These are phyloP conservation scores for Pseudocercospora vitis DNA, from an alignment of 2,329 filamentous ascomycete genomes.

Conservation along the genomic window DNA sequence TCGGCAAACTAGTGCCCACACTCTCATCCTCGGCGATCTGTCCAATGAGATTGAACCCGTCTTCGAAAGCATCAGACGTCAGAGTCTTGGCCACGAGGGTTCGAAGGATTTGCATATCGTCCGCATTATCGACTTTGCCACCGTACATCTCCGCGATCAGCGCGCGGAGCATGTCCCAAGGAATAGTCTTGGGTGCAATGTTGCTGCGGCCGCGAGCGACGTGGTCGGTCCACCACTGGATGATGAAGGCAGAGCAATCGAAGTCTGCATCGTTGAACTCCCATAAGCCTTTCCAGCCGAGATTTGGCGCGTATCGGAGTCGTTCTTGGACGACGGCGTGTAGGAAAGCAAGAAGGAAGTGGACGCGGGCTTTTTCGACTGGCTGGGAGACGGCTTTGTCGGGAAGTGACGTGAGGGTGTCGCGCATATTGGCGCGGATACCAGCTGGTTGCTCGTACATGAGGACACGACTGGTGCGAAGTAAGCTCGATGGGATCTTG, in stretches of 20 bases:
- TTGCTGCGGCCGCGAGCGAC: constrained; percentile 85
- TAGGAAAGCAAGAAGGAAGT: constrained; percentile 87
- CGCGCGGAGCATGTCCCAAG: constrained; percentile 92
- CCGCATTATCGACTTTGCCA: constrained; percentile 92
- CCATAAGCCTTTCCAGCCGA: constrained; percentile 99
- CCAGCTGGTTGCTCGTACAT: constrained; percentile 99
- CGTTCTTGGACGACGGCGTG: constrained; percentile 96
- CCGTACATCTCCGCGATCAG: constrained; percentile 94
- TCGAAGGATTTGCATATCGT: constrained; percentile 73
- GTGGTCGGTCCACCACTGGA: constrained; percentile 88
- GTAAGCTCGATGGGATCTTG: constrained; percentile 94
- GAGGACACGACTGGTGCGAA: constrained; percentile 87
- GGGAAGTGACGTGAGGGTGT: constrained; percentile 75
- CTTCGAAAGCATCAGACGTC: constrained; percentile 86
- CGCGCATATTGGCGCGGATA: constrained; percentile 97
- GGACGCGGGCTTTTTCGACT: constrained; percentile 85
- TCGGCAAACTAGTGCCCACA: constrained; percentile 68
- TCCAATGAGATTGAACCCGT: constrained; percentile 84
- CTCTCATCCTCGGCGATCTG: constrained; percentile 46
- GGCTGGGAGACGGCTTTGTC: constrained; percentile 69
- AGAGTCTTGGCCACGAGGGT: constrained; percentile 75
- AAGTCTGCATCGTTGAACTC: constrained; percentile 99
- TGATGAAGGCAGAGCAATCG: constrained; percentile 93
- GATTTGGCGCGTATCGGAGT: constrained; percentile 84
- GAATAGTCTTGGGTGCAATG: constrained; percentile 87